Base-by-base conservation (phyloP, 2,329 filamentous ascomycete species). In the Fusarium circinatum region DNA sequence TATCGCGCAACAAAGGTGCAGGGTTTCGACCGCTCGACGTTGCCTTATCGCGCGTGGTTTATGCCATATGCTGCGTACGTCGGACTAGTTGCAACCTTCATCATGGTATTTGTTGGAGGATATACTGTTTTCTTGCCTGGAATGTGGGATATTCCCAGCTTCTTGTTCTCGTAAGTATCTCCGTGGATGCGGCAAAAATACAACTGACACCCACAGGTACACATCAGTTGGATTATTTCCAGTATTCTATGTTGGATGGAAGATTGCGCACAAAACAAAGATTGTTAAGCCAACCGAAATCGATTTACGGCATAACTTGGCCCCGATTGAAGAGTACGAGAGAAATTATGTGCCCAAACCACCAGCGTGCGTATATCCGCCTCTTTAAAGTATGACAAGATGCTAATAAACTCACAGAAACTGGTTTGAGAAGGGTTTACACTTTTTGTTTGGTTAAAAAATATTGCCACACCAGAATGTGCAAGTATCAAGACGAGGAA, bases 101-200 rank as follows among this genome's bases (percentile, higher is more conserved):
- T 93, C 71, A 95, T 96, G 91, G 88, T 91, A 0, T 90, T 95
- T 75, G 90, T 95, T 4, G 90, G 92, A 14, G 93, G 93, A 0
- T 96, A 95, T 71, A 88, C 91, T 0, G 92, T 95, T 3, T 96
- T 96, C 76, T 80, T 95, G 51, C 90, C 92, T 0, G 85, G 88
- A 1, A 86, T 87, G 9, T 96, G 92, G 93, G 86, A 89, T 67
- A 79, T 92, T 1, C 87, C 91, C 12, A 90, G 88, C 12, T 96
- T 96, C 79, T 81, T 96, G 34, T 94, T 94, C 81, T 92, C 90
- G 81, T 90, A 75, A 84, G 87, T 84, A 12, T 6, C 6, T 17
- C 0, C 1, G 1, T 15, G 1, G 1, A 3, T 4, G 1, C 2
- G 5, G 0, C 1, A 1, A 10, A 1, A 4, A 17, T 22, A 1